phyloP scores from a whole-genome alignment of 805 yeast species.

The Saccharomycopsis lassenensis region DNA sequence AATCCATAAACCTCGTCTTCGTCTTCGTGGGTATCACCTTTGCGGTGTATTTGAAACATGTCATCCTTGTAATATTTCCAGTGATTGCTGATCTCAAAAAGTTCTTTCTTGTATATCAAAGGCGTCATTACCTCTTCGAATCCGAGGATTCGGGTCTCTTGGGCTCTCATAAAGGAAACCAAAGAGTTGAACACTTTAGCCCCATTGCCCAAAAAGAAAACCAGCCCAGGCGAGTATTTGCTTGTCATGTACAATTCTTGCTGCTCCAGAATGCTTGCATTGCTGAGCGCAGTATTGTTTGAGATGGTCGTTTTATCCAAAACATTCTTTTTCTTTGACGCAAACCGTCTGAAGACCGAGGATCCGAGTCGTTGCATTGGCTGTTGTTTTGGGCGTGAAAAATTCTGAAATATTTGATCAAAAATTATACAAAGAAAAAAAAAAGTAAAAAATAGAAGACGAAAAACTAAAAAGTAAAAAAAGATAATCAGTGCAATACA shows the following conservation, averaged over 20 bases:
- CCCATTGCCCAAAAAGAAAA: constrained; percentile 89
- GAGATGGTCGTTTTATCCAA: constrained; percentile 15
- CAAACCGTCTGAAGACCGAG: no score
- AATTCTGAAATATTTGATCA: no score
- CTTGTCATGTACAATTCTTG: constrained; percentile 77
- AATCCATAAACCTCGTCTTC: constrained; percentile 52
- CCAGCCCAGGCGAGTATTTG: constrained; percentile 79
- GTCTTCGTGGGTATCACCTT: constrained; percentile 23
- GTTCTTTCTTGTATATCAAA: constrained; percentile 63
- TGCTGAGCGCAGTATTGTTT: constrained; percentile 11
- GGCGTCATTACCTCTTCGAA: constrained; percentile 93
- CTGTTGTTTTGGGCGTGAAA: no score
- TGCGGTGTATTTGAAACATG: constrained; percentile 80
- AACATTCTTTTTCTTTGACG: constrained; percentile 16
- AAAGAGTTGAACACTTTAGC: constrained; percentile 74
- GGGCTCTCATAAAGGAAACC: constrained; percentile 73
- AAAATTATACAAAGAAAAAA: no score
- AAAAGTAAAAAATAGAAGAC: no score
- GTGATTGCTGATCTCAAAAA: constrained; percentile 92
- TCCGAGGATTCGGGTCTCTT: constrained; percentile 60
- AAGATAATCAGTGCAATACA: no score
- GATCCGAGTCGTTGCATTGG: no score
- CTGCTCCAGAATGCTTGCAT: constrained; percentile 29
- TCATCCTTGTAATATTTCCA: constrained; percentile 93
- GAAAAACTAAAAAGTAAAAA: no score